Base-by-base conservation (phyloP, 2,329 filamentous ascomycete genomes). In the Cercospora sp. region DNA sequence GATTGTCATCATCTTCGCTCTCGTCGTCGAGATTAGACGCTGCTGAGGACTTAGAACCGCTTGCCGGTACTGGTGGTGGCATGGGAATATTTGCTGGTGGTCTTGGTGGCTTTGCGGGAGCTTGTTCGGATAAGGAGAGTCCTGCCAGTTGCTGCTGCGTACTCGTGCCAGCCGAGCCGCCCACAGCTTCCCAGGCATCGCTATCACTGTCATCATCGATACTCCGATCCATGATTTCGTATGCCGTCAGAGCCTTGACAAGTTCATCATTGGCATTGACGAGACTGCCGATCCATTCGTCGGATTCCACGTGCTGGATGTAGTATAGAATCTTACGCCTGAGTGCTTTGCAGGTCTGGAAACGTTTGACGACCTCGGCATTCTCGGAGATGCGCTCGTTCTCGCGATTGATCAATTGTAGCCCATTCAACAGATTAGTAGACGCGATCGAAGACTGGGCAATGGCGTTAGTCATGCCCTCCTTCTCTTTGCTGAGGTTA, bases 211-310 rank as follows among this genome's bases (percentile, higher is more conserved):
- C 88, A 70, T 90, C 87, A 72, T 93, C 91, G 71, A 94, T 91
- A 59, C 91, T 93, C 69, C 90, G 89, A 77, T 99, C 94, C 71
- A 98, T 87, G 74, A 97, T 92, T 80, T 98, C 94, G 77, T 93
- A 99, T 0, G 93, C 91, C 88, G 97, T 97, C 66, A 99, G 85
- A 1, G 94, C 93, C 70, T 90, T 90, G 49, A 98, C 92, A n/a
- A 99, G 89, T 80, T 97, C 92, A 75, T 99, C 95, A 75, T 99
- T 98, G 71, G 94, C 94, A 75, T 95, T 92, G 18, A 99, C 89
- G 4, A 99, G 85, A 69, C 92, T 90, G 51, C 94, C 95, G 8
- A 99, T 89, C 85, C 91, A 97, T 76, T 98, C 90, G 76, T 98
- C 94, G 8, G 89, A 90, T 78, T 97, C 92, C 12, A 98, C 91